These are phyloP conservation scores for Phytophthora citricola DNA, from an alignment of 352 stramenopile genomes.

Conservation along the genomic window DNA sequence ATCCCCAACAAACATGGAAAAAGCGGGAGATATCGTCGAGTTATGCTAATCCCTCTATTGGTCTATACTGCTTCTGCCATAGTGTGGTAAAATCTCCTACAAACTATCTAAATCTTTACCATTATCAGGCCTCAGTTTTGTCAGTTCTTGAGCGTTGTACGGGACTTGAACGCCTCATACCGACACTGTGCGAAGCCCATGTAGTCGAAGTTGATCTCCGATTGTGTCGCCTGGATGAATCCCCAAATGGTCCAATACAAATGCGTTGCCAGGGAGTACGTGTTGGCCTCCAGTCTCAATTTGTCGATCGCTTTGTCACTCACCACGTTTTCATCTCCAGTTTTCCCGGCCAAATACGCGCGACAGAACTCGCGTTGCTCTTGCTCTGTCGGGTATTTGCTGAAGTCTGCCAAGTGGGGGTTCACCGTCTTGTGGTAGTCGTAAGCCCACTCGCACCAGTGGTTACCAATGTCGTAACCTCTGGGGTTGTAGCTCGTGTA, in stretches of 20 bases:
- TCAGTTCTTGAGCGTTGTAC: slow-evolving; percentile 39
- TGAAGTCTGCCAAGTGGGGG: slow-evolving; percentile 74
- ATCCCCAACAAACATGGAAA: no score
- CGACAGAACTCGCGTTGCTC: slow-evolving; percentile 77
- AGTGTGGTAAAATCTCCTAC: no score
- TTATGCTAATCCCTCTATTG: no score
- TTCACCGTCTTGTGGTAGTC: slow-evolving; percentile 87
- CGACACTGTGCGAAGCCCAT: slow-evolving; percentile 82
- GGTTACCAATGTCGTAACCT: slow-evolving; percentile 92
- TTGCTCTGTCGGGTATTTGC: slow-evolving; percentile 68
- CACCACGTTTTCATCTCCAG: not conserved
- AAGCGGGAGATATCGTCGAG: no score
- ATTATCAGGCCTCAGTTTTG: no score
- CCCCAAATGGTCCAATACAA: slow-evolving; percentile 92
- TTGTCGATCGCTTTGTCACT: slow-evolving; percentile 64
- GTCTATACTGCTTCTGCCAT: no score
- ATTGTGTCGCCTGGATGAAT: slow-evolving; percentile 90
- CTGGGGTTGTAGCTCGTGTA: slow-evolving; percentile 93
- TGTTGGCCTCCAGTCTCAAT: slow-evolving; percentile 76
- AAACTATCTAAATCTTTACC: no score
- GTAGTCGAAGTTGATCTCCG: slow-evolving; percentile 94
- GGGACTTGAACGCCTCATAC: slow-evolving; percentile 74
- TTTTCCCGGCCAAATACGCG: slow-evolving; percentile 53
- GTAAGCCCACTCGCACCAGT: slow-evolving; percentile 91
- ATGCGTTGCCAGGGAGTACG: slow-evolving; percentile 87